phyloP scores from a whole-genome alignment of 2,329 filamentous ascomycete genomes.

The Neopestalotiopsis sp. region DNA sequence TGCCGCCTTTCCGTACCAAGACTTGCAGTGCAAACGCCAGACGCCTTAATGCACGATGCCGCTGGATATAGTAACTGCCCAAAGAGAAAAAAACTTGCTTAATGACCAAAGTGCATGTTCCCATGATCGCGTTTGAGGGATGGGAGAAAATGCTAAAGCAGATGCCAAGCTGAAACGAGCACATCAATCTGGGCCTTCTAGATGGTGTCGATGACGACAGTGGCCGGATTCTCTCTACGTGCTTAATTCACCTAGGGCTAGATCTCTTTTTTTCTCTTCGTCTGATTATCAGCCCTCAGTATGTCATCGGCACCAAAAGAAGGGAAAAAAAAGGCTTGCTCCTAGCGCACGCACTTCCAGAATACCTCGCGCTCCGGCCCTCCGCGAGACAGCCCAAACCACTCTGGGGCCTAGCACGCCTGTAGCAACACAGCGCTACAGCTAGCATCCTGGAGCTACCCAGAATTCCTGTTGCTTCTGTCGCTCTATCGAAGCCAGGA shows the following conservation, averaged over 20 bases:
- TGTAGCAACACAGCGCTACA: background rate
- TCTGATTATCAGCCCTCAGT: background rate
- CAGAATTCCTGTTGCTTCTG: background rate
- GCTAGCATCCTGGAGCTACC: background rate
- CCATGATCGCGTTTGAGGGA: too few relatives aligned
- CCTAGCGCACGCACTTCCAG: background rate
- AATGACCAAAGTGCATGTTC: background rate
- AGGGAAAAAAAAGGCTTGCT: background rate
- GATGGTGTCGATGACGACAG: background rate
- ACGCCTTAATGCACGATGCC: constrained; percentile 1
- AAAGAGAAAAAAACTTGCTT: too few relatives aligned
- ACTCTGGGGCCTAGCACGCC: background rate
- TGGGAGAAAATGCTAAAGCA: too few relatives aligned
- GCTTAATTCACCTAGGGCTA: background rate
- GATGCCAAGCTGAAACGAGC: background rate
- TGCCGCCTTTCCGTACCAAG: constrained; percentile 13
- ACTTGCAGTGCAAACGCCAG: background rate
- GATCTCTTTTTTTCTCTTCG: background rate
- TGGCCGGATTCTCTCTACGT: background rate
- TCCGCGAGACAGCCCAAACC: background rate
- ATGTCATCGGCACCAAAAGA: background rate
- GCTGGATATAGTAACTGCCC: background rate
- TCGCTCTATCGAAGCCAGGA: constrained; percentile 9
- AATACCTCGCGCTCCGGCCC: background rate
- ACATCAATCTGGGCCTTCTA: background rate